Percentiles rank a stretch among this genome's conserved stretches.
Evolutionary conservation across 192 early-diverging fungal species (phyloP).

Genomic region (Backusella liffmaniae): DNA sequence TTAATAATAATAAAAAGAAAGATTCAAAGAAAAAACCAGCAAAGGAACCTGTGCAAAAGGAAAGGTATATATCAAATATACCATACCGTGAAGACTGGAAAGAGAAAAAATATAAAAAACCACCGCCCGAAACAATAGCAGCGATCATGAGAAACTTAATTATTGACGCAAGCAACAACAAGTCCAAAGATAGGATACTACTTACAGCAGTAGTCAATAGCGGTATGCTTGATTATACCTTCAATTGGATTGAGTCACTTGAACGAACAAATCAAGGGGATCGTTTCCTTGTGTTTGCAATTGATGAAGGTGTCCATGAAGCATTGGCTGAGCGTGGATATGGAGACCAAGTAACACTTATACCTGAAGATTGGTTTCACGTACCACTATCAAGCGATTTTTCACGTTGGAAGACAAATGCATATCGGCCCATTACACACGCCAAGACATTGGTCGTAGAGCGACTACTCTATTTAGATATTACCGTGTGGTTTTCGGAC

Average conservation of each 20-base stretch:
- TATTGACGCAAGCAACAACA: neutral
- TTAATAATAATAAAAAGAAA: neutral
- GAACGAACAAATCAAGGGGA: constrained; percentile 15
- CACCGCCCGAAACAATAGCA: neutral
- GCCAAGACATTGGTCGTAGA: constrained; percentile 39
- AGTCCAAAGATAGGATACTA: constrained; percentile 9
- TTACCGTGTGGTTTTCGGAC: constrained; percentile 39
- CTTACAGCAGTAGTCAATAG: constrained; percentile 36
- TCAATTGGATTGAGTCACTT: constrained; percentile 42
- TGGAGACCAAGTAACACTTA: constrained; percentile 25
- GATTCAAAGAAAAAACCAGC: neutral
- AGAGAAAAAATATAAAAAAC: neutral
- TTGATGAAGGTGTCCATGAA: constrained; percentile 34
- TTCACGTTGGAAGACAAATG: constrained; percentile 14
- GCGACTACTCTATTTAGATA: constrained; percentile 27
- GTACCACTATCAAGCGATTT: constrained; percentile 20
- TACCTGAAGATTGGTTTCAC: constrained; percentile 41
- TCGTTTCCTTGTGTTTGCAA: constrained; percentile 35
- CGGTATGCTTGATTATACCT: constrained; percentile 39
- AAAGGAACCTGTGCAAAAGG: neutral
- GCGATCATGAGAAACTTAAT: neutral
- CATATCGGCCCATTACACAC: constrained; percentile 39
- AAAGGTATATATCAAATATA: neutral
- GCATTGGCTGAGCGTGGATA: constrained; percentile 25
- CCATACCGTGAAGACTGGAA: neutral